A percentile compares a stretch with the other conserved stretches of the same genome.
Conservation (phyloP, 1,139 yeast species). For the Spathaspora sp. region DNA sequence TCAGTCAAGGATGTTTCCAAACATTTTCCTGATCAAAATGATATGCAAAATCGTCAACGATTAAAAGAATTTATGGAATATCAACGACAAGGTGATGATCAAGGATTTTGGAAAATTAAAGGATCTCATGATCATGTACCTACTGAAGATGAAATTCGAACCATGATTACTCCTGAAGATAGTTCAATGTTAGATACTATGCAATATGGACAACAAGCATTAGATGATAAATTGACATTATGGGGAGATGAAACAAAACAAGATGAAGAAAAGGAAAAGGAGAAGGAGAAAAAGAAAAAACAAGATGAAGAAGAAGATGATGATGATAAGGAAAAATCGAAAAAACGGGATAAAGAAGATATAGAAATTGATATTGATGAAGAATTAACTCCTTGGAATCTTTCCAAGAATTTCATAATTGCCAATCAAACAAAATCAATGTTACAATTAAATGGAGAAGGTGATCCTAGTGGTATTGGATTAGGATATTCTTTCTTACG, state of each 20-base stretch:
- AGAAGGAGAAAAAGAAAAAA: constrained; percentile 18
- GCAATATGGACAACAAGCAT: constrained; percentile 87
- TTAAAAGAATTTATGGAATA: constrained; percentile 98
- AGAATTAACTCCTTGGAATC: constrained; percentile 92
- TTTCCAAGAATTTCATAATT: constrained; percentile 82
- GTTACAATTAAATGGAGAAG: constrained; percentile 95
- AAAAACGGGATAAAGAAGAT: constrained; percentile 29
- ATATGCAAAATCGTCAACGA: constrained; percentile 95
- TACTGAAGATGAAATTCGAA: constrained; percentile 71
- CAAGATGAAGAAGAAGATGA: constrained; percentile 15
- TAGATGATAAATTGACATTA: constrained; percentile 70
- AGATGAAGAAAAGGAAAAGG: constrained; percentile 18
- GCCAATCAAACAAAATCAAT: constrained; percentile 97
- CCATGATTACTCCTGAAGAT: constrained; percentile 94
- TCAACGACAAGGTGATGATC: constrained; percentile 92
- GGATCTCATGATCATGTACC: constrained; percentile 60
- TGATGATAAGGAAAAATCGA: constrained; percentile 20
- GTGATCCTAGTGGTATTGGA: constrained; percentile 93
- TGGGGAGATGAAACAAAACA: constrained; percentile 26
- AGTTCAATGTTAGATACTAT: constrained; percentile 82
- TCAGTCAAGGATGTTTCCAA: constrained; percentile 84
- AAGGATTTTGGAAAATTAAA: constrained; percentile 93
- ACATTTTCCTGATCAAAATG: constrained; percentile 96
- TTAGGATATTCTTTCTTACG: constrained; percentile 87
- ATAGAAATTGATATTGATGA: constrained; percentile 64